Conservation (phyloP, 108 stramenopile genomes). For the Skeletonema grethae region DNA sequence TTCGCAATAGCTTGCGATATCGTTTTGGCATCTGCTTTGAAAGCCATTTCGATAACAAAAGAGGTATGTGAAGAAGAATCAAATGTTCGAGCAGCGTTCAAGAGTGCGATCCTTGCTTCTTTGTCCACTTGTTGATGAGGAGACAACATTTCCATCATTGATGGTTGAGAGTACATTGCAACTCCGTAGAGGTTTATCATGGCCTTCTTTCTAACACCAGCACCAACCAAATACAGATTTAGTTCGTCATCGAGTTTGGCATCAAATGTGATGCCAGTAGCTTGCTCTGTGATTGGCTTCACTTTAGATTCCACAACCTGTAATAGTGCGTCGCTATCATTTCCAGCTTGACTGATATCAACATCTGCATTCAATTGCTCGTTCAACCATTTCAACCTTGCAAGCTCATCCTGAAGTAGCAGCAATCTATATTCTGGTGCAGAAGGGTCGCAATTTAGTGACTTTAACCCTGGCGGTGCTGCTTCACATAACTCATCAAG, state of each 20-base stretch:
- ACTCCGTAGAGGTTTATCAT: slow-evolving; percentile 34
- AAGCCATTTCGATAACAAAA: slow-evolving; percentile 33
- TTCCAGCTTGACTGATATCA: neutral
- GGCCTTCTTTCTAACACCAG: slow-evolving; percentile 32
- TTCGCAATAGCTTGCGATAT: slow-evolving; percentile 32
- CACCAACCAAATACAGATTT: slow-evolving; percentile 28
- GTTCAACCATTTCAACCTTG: neutral
- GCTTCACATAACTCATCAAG: neutral
- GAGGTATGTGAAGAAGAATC: slow-evolving; percentile 18
- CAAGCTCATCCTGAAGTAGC: neutral
- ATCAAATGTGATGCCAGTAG: slow-evolving; percentile 22
- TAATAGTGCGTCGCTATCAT: neutral
- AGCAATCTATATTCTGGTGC: slow-evolving; percentile 1
- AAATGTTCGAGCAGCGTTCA: slow-evolving; percentile 27
- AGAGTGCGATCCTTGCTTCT: slow-evolving; percentile 15
- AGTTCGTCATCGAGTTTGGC: slow-evolving; percentile 27
- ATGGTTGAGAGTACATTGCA: slow-evolving; percentile 27
- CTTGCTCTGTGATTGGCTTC: slow-evolving; percentile 61
- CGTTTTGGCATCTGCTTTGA: slow-evolving; percentile 30
- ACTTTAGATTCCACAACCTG: slow-evolving; percentile 6
- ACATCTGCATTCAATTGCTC: neutral
- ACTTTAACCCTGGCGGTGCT: neutral
- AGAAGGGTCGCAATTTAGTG: neutral
- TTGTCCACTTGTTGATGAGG: slow-evolving; percentile 17
- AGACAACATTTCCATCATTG: slow-evolving; percentile 12